Percentiles rank a stretch among this genome's conserved stretches.
These are phyloP conservation scores for Protomyces inouyei DNA, from an alignment of 1,139 yeast species.

Conservation along the genomic window DNA sequence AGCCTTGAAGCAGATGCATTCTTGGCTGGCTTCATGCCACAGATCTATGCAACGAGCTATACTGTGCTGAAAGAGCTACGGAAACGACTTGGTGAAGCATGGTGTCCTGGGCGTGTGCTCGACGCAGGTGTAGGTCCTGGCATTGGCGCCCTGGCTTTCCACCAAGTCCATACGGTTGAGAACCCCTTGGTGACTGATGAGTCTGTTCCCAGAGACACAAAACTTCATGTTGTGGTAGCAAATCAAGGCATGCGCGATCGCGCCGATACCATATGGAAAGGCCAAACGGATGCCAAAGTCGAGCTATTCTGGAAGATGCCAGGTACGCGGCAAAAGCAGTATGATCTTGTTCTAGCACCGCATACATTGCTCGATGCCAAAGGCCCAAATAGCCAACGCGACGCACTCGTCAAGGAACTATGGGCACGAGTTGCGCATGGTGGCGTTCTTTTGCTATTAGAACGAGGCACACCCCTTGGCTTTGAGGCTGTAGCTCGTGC, in stretches of 20 bases:
- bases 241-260: conserved; percentile 12
- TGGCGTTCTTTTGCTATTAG: conserved; percentile 73
- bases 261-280: conserved; percentile 14
- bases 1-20: conserved; percentile 52
- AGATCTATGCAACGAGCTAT: conserved; percentile 68
- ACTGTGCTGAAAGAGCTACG: conserved; percentile 66
- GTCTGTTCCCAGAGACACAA: neutral
- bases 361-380: conserved; percentile 6
- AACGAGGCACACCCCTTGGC: conserved; percentile 86
- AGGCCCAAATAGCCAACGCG: conserved; percentile 14
- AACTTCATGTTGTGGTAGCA: conserved; percentile 3
- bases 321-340: neutral
- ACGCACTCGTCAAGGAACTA: conserved; percentile 14
- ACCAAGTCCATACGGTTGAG: conserved; percentile 65
- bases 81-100: conserved; percentile 49
- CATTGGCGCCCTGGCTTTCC: conserved; percentile 81
- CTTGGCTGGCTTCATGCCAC: conserved; percentile 76
- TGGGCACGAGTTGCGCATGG: conserved; percentile 31
- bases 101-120: conserved; percentile 61
- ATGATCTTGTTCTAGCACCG: conserved; percentile 21
- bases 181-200: neutral
- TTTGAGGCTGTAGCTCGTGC: conserved; percentile 87
- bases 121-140: conserved; percentile 92
- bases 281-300: neutral
- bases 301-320: conserved; percentile 7